Percentiles rank a stretch among this genome's conserved stretches.
phyloP scores from a whole-genome alignment of 768 basidiomycete genomes.

The Polyporus arcularius region DNA sequence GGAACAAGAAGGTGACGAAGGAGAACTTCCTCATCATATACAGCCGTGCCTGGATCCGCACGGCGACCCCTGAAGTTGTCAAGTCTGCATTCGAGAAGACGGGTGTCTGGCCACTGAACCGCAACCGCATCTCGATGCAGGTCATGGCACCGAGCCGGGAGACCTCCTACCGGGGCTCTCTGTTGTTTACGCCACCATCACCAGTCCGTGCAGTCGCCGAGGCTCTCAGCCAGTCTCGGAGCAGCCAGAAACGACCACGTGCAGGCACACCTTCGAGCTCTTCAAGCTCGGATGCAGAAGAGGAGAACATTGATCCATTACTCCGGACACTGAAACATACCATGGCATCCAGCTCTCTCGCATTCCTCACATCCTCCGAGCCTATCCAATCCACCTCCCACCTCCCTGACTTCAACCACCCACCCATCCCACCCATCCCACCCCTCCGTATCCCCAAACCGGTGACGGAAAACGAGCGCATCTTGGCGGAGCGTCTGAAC shows the following conservation, averaged over 20 bases:
- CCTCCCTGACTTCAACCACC: background rate
- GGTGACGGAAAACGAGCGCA: background rate
- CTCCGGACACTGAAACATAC: background rate
- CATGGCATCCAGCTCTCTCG: background rate
- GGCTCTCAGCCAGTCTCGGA: too few relatives aligned
- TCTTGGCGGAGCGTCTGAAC: background rate
- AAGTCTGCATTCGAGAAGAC: conserved; percentile 40
- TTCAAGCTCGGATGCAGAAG: too few relatives aligned
- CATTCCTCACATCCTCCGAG: background rate
- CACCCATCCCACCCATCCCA: background rate
- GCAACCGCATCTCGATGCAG: too few relatives aligned
- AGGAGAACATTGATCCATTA: background rate
- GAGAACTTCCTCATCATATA: conserved; percentile 41
- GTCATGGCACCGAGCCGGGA: too few relatives aligned
- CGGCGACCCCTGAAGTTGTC: conserved; percentile 35
- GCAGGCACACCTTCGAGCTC: too few relatives aligned
- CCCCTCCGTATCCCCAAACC: background rate
- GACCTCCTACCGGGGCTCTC: too few relatives aligned
- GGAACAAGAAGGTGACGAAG: conserved; percentile 30
- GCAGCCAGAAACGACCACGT: too few relatives aligned
- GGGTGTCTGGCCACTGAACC: conserved; percentile 28
- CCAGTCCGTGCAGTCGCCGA: too few relatives aligned
- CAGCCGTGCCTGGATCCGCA: conserved; percentile 29
- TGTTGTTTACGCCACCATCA: too few relatives aligned
- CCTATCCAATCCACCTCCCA: background rate